Percentiles rank a stretch among this genome's conserved stretches.
Evolutionary conservation across 2,329 filamentous ascomycete genomes (phyloP).

Genomic region (Sclerotinia trifoliorum): DNA sequence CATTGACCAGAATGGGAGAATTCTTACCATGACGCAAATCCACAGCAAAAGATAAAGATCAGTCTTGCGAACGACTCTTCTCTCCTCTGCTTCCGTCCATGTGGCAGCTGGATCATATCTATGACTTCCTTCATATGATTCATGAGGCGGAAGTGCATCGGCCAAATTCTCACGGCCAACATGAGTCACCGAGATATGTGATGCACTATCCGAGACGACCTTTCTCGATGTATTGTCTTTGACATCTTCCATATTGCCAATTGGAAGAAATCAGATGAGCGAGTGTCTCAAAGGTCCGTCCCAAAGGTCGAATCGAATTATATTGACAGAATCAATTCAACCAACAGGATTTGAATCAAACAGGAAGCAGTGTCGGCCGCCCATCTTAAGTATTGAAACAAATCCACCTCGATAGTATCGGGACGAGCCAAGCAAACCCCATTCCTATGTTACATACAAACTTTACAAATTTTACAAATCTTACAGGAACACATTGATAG

Average conservation of each 20-base stretch:
- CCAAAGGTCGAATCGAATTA: not conserved
- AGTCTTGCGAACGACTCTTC: slow-evolving; percentile 52
- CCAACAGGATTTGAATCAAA: not conserved
- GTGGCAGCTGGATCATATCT: slow-evolving; percentile 49
- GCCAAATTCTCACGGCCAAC: not conserved
- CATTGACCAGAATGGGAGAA: not conserved
- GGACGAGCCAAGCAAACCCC: not conserved
- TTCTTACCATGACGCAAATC: slow-evolving; percentile 18
- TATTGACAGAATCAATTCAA: not conserved
- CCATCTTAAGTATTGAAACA: slow-evolving; percentile 1
- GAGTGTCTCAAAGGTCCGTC: not conserved
- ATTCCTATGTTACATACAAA: not conserved
- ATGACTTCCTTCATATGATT: slow-evolving; percentile 19
- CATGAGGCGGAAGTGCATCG: slow-evolving; percentile 17
- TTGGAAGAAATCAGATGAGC: not conserved
- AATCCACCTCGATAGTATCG: not conserved
- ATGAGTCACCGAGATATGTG: slow-evolving; percentile 5
- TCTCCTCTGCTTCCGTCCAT: slow-evolving; percentile 60
- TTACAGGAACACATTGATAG: not conserved
- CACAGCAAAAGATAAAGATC: slow-evolving; percentile 17
- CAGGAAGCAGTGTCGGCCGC: not conserved
- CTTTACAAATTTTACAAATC: not conserved
- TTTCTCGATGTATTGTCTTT: not conserved
- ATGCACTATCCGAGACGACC: not conserved
- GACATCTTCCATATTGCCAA: not conserved